A percentile compares a stretch with the other conserved stretches of the same genome.
Conservation (phyloP, 768 basidiomycete genomes). For the Mrakia hoshinonis region DNA sequence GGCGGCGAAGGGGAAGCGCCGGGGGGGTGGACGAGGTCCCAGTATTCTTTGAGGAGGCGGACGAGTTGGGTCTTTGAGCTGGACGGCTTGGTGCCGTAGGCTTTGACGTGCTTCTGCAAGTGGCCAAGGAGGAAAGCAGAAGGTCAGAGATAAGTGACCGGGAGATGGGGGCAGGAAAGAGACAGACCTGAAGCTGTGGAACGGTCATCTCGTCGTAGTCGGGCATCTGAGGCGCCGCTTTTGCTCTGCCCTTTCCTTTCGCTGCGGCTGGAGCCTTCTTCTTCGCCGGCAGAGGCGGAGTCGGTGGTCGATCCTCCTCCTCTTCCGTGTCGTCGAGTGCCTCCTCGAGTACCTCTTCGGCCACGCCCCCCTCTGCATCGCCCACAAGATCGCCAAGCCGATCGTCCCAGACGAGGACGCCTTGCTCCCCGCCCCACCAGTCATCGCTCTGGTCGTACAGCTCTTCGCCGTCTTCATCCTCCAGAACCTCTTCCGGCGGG, state of each 20-base stretch:
- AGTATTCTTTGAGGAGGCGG: slow-evolving; percentile 1
- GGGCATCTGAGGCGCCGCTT: neutral
- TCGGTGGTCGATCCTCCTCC: neutral
- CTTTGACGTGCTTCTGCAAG: neutral
- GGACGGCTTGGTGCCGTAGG: slow-evolving; percentile 2
- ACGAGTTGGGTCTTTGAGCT: neutral
- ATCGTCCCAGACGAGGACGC: neutral
- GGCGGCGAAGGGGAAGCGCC: neutral
- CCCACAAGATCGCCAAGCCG: neutral
- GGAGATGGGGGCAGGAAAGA: neutral
- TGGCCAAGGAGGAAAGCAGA: neutral
- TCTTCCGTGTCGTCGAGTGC: neutral
- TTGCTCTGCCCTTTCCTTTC: neutral
- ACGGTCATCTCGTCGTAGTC: slow-evolving; percentile 13
- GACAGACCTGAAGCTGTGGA: neutral
- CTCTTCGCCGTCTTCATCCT: neutral
- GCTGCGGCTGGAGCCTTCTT: neutral
- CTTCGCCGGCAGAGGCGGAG: neutral
- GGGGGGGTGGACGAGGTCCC: neutral
- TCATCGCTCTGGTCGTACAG: slow-evolving; percentile 1
- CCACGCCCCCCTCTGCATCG: neutral
- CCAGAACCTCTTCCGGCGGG: neutral
- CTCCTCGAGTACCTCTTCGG: neutral
- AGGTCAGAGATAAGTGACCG: neutral
- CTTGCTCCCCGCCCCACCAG: neutral